Conservation (phyloP, 768 basidiomycete species). For the Harrya chromipes region DNA sequence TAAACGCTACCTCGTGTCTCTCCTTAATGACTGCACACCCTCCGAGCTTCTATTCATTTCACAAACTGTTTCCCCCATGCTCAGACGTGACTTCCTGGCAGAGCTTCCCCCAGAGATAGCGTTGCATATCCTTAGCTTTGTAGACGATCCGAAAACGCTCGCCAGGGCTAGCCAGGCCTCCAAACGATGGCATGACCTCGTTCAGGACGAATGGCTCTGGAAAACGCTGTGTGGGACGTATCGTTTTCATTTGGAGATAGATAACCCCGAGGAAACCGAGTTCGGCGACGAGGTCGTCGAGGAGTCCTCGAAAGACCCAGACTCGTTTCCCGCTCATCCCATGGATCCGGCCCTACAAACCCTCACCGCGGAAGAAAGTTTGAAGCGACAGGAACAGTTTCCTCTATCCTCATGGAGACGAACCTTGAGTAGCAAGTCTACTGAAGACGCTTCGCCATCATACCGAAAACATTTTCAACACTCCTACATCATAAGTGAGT, state of each 20-base stretch:
- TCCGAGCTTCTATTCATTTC: conserved; percentile 67
- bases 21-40: conserved; percentile 54
- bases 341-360: conserved; percentile 43
- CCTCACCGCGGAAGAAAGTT: conserved; percentile 31
- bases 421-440: conserved; percentile 4
- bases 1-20: conserved; percentile 48
- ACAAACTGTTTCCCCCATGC: conserved; percentile 57
- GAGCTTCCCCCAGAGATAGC: conserved; percentile 70
- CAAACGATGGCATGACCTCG: conserved; percentile 64
- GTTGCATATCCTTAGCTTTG: conserved; percentile 69
- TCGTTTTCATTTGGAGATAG: conserved; percentile 39
- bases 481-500: conserved; percentile 68
- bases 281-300: conserved; percentile 26
- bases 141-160: conserved; percentile 73
- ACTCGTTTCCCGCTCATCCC: conserved; percentile 31
- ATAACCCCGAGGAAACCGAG: conserved; percentile 21
- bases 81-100: conserved; percentile 57
- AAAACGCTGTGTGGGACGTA: conserved; percentile 63
- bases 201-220: conserved; percentile 80
- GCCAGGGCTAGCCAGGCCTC: conserved; percentile 69
- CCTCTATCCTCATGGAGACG: conserved; percentile 26
- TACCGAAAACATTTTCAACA: conserved; percentile 70
- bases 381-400: conserved; percentile 28
- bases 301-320: conserved; percentile 35
- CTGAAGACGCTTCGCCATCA: conserved; percentile 30